phyloP scores from a whole-genome alignment of 306 rosid genomes.

The Pachyrhizus erosus region DNA sequence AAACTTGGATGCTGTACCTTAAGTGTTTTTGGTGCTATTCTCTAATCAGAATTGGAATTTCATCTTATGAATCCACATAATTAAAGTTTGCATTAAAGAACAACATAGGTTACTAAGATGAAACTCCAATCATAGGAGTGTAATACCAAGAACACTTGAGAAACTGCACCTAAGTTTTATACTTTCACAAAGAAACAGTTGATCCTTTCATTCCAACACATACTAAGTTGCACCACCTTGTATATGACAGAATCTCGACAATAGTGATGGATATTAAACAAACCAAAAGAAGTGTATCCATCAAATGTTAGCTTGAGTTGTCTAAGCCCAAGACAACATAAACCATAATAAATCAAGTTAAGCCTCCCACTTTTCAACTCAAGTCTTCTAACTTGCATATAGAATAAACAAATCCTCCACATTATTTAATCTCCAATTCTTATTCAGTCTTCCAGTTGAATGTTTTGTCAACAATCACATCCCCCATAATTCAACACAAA shows the following conservation, averaged over 20 bases:
- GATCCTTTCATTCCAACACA: background rate
- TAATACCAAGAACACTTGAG: background rate
- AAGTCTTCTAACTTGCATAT: background rate
- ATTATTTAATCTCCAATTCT: background rate
- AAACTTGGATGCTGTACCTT: background rate
- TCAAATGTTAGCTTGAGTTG: background rate
- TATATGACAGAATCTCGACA: background rate
- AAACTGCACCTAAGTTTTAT: background rate
- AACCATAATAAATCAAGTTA: background rate
- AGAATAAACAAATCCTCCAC: background rate
- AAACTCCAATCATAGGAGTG: background rate
- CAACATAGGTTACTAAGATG: background rate
- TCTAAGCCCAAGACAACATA: conserved; percentile 1
- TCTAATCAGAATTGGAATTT: background rate
- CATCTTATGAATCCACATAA: background rate
- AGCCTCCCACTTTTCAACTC: background rate
- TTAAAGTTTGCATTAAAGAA: too few relatives aligned
- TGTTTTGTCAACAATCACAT: background rate
- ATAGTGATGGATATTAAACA: background rate
- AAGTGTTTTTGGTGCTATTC: background rate
- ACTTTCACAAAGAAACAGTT: too few relatives aligned
- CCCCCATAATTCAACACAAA: background rate
- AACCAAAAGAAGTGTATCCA: background rate
- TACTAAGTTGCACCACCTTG: background rate
- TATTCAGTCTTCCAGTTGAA: background rate